phyloP scores from a whole-genome alignment of 345 rosid genomes.

The Eucalyptus regnans region DNA sequence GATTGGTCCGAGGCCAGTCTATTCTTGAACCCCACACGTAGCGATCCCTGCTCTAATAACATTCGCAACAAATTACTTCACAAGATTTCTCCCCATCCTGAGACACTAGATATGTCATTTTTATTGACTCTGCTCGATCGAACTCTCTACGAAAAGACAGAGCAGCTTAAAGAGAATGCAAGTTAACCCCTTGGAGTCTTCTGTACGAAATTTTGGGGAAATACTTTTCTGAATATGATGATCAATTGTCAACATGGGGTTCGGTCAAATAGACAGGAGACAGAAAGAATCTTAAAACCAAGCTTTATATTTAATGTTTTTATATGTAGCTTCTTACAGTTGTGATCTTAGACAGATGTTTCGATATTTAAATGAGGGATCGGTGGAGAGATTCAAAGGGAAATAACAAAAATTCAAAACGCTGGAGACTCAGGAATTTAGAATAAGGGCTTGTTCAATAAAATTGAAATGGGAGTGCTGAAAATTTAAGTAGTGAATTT shows the following conservation, averaged over 20 bases:
- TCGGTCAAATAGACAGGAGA: not conserved
- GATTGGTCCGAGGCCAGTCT: not conserved
- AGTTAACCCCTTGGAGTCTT: not conserved
- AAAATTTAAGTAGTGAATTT: not conserved
- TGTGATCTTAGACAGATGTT: not conserved
- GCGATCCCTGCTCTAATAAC: not conserved
- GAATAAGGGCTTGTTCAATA: not conserved
- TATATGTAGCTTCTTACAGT: not conserved
- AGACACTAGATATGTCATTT: not conserved
- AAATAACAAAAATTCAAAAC: not conserved
- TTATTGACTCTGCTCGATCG: not conserved
- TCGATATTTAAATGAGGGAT: not conserved
- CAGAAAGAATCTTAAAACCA: no score
- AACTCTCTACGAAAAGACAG: not conserved
- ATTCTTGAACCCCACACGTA: not conserved
- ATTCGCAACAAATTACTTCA: not conserved
- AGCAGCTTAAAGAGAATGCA: not conserved
- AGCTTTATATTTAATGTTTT: no score
- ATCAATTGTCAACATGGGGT: not conserved
- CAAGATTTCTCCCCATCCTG: not conserved
- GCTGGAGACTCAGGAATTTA: no score
- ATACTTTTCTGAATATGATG: not conserved
- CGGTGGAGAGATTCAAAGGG: not conserved
- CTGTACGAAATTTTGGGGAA: not conserved
- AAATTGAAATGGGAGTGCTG: not conserved